Evolutionary conservation across 345 rosid genomes (phyloP).

Genomic region (Hibiscus syriacus): DNA sequence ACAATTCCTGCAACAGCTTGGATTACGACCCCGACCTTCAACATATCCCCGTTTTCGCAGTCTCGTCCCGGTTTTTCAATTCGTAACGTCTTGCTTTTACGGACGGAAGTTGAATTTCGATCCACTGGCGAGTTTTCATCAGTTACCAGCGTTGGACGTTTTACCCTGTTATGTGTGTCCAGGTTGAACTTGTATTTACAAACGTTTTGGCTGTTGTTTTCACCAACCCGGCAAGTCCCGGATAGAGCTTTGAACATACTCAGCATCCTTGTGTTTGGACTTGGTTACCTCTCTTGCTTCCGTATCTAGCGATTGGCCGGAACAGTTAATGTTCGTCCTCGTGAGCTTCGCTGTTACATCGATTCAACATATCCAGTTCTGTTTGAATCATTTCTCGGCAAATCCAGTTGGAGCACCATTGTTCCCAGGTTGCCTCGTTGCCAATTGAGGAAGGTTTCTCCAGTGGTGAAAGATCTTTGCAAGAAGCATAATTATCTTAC

Average conservation of each 20-base stretch:
- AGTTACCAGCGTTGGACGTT: slow-evolving; percentile 86
- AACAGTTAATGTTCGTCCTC: slow-evolving; percentile 62
- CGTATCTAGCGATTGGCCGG: slow-evolving; percentile 63
- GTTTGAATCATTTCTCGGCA: slow-evolving; percentile 81
- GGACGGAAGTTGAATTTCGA: slow-evolving; percentile 57
- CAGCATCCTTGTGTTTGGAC: slow-evolving; percentile 73
- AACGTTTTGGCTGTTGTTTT: slow-evolving; percentile 57
- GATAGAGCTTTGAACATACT: slow-evolving; percentile 61
- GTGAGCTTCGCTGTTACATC: slow-evolving; percentile 56
- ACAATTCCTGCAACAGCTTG: slow-evolving; percentile 82
- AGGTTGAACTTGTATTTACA: slow-evolving; percentile 74
- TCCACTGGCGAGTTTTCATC: slow-evolving; percentile 54
- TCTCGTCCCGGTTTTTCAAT: slow-evolving; percentile 48
- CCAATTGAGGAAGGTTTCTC: slow-evolving; percentile 64
- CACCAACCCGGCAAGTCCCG: slow-evolving; percentile 42
- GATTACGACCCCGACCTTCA: slow-evolving; percentile 94
- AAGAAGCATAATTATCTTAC: slow-evolving; percentile 88
- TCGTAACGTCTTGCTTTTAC: slow-evolving; percentile 68
- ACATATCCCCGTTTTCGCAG: slow-evolving; percentile 87
- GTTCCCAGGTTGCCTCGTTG: slow-evolving; percentile 88
- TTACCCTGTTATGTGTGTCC: slow-evolving; percentile 80
- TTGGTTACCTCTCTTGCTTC: slow-evolving; percentile 84
- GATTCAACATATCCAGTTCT: slow-evolving; percentile 78
- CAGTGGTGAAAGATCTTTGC: slow-evolving; percentile 67
- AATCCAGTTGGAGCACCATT: slow-evolving; percentile 95